Evolutionary conservation across 805 yeast genomes (phyloP), one percentile per base, ranked within the genome.

Genomic region (Yarrowia sp.): DNA sequence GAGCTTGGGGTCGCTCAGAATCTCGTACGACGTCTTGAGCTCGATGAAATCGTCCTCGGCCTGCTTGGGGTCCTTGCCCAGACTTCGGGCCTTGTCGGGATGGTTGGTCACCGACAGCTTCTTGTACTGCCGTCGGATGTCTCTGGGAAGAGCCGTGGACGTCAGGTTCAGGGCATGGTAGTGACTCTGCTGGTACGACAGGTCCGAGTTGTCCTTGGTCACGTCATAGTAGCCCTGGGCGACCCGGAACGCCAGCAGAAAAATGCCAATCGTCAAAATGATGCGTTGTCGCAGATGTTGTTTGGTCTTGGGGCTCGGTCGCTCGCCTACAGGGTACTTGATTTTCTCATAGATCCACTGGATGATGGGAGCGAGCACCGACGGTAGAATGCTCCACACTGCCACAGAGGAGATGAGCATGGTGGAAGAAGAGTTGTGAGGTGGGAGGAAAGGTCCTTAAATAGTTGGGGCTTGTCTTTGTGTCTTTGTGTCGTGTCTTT

Each of bases 1-100:
- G 79, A 88, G 87, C 72, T 87, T 87, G 13, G 87, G 83, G 75
- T 91, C 95, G 14, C 89, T 82, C 69, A 93, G 82, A 15, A 89
- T 81, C 76, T 91, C 96, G 76, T 91, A 82, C 19, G 97, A 96
- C 65, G 84, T 82, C 17, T 92, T 85, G 74, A 91, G 82, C 76
- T 88, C 93, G 76, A 74, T 50, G 68, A 72, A 77, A 15, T 43
- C 30, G 20, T 66, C 68, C 42, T 70, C 69, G 34, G 68, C 67
- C 34, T 20, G 71, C n/a, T 39, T 70, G 53, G 67, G 49, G 46
- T 68, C 71, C 42, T 61, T 44, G n/a, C 68, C 70, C 34, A 12
- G 66, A 70, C 17, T 70, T 69, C n/a, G 52, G 14, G 49, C 63
- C 69, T 79, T 78, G 69, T 78, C 81, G 2, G 81, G 81, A 50